phyloP scores from a whole-genome alignment of 1,139 yeast genomes.

The Candida neerlandica region DNA sequence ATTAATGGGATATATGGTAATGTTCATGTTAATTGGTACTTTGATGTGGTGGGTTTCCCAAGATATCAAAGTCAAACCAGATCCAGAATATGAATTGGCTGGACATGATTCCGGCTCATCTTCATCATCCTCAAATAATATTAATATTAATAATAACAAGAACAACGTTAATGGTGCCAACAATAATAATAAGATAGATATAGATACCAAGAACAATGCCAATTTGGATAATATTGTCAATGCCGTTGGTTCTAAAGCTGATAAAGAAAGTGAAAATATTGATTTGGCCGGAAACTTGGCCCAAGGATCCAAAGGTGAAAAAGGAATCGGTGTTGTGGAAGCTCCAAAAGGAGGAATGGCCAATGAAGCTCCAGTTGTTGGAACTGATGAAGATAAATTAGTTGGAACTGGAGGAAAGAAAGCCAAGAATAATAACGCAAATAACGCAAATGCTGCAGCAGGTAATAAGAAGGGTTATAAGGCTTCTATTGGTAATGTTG shows the following conservation, averaged over 20 bases:
- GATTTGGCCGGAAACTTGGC: slow-evolving; percentile 48
- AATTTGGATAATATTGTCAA: slow-evolving; percentile 17
- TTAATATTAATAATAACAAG: not conserved
- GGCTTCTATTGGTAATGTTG: slow-evolving; percentile 7
- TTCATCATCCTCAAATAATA: not conserved
- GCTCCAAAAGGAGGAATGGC: slow-evolving; percentile 57
- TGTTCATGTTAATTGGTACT: slow-evolving; percentile 40
- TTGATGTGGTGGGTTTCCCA: slow-evolving; percentile 42
- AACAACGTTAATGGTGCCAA: slow-evolving; percentile 6
- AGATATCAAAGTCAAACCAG: slow-evolving; percentile 34
- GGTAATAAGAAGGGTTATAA: slow-evolving; percentile 11
- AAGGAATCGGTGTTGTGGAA: slow-evolving; percentile 45
- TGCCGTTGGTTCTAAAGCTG: slow-evolving; percentile 18
- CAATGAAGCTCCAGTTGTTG: slow-evolving; percentile 49
- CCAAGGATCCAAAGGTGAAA: slow-evolving; percentile 45
- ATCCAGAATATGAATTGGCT: slow-evolving; percentile 33
- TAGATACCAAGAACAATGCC: slow-evolving; percentile 10
- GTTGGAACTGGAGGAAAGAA: slow-evolving; percentile 21
- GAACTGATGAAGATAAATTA: slow-evolving; percentile 41
- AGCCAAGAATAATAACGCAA: slow-evolving; percentile 7
- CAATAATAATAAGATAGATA: not conserved
- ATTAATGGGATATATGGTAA: slow-evolving; percentile 39
- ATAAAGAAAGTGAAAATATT: slow-evolving; percentile 17
- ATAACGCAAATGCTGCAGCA: too few relatives aligned
- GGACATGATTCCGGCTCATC: slow-evolving; percentile 12